Percentiles rank a stretch among this genome's conserved stretches.
These are phyloP conservation scores for Ramaria sp. DNA, from an alignment of 768 basidiomycete species.

Conservation along the genomic window DNA sequence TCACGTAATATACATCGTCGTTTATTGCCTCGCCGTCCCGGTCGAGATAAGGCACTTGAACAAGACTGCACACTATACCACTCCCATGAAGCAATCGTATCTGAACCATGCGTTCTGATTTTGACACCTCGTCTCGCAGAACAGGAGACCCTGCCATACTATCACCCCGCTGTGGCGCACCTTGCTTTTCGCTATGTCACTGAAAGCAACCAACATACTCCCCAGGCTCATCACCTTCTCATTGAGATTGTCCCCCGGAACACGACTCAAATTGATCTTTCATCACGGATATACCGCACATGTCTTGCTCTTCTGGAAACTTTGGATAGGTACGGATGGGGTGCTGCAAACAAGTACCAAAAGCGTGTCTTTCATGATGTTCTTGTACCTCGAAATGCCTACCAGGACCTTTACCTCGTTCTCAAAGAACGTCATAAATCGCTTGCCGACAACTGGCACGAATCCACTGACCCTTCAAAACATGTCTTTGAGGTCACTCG, in stretches of 20 bases:
- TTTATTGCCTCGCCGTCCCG: conserved; percentile 70
- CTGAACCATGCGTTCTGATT: conserved; percentile 17
- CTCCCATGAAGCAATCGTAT: conserved; percentile 10
- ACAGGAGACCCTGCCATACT: conserved; percentile 61
- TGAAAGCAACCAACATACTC: conserved; percentile 11
- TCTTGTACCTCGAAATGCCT: conserved; percentile 60
- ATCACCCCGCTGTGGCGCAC: conserved; percentile 74
- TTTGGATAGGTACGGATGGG: conserved; percentile 83
- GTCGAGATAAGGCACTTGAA: conserved; percentile 59
- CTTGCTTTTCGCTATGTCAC: conserved; percentile 71
- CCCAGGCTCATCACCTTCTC: conserved; percentile 26
- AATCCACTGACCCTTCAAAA: conserved; percentile 77
- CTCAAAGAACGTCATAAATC: conserved; percentile 81
- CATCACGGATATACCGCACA: conserved; percentile 69
- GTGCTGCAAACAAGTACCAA: conserved; percentile 67
- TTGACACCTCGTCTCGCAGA: conserved; percentile 24
- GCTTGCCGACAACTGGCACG: conserved; percentile 64
- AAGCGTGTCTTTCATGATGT: conserved; percentile 82
- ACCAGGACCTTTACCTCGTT: conserved; percentile 83
- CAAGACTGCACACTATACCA: conserved; percentile 72
- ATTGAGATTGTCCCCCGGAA: conserved; percentile 49
- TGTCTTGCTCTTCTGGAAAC: conserved; percentile 72
- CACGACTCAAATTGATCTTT: conserved; percentile 33
- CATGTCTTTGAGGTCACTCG: conserved; percentile 74
- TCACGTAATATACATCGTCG: conserved; percentile 45